phyloP scores from a whole-genome alignment of 2,329 filamentous ascomycete species.

The Mariannaea elegans region DNA sequence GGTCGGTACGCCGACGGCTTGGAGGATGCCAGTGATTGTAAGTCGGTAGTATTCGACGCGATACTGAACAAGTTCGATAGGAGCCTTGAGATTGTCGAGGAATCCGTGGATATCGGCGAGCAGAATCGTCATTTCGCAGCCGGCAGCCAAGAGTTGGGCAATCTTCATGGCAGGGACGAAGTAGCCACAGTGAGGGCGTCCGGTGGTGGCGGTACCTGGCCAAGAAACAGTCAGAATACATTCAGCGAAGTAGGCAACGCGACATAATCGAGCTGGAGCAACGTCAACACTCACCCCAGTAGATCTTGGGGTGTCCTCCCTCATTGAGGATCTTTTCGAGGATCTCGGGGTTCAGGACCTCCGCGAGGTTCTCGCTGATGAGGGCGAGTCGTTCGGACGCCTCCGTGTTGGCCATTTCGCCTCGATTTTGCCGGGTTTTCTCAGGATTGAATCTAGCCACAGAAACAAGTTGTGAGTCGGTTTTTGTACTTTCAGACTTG shows the following conservation, averaged over 20 bases:
- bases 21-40: conserved; percentile 77
- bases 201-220: conserved; percentile 81
- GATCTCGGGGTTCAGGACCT: conserved; percentile 85
- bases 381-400: conserved; percentile 71
- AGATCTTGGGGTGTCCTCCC: conserved; percentile 78
- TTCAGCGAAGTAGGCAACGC: background rate
- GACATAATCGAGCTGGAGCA: background rate
- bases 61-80: conserved; percentile 84
- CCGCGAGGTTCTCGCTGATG: conserved; percentile 82
- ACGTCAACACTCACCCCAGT: conserved; percentile 71
- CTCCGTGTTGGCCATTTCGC: conserved; percentile 15
- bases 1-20: conserved; percentile 80
- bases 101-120: conserved; percentile 81
- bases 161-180: conserved; percentile 90
- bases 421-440: background rate
- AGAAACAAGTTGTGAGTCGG: background rate
- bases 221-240: conserved; percentile 3
- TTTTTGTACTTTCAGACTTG: background rate
- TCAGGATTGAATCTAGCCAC: background rate
- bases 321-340: conserved; percentile 77
- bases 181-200: conserved; percentile 89
- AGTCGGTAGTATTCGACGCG: conserved; percentile 86
- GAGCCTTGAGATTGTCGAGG: conserved; percentile 85
- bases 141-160: conserved; percentile 84
- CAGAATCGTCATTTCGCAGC: conserved; percentile 82